These are phyloP conservation scores for Mitragyna speciosa DNA, from an alignment of 257 asterid genomes.

Conservation along the genomic window DNA sequence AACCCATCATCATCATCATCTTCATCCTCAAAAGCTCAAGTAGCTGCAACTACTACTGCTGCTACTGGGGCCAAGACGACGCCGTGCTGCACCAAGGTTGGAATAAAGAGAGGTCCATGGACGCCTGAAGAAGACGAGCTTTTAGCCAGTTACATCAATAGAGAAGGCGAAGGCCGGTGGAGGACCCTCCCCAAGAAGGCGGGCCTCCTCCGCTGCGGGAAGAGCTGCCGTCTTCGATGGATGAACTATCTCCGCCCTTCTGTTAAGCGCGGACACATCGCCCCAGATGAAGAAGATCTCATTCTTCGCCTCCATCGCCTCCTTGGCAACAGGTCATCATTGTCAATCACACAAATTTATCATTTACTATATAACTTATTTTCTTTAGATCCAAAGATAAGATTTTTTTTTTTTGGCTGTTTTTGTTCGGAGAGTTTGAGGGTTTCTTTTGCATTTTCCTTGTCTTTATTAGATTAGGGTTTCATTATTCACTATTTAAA, in stretches of 20 bases:
- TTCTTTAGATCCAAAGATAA: too few relatives aligned
- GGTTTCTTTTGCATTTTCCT: neutral
- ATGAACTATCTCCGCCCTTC: constrained; percentile 70
- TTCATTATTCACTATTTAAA: neutral
- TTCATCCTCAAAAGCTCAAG: neutral
- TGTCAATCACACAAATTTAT: neutral
- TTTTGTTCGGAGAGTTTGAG: neutral
- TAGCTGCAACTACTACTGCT: neutral
- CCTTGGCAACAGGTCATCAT: constrained; percentile 64
- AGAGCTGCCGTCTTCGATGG: constrained; percentile 55
- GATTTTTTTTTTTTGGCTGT: too few relatives aligned
- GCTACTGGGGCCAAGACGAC: neutral
- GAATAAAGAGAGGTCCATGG: constrained; percentile 47
- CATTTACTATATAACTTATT: too few relatives aligned
- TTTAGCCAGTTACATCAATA: constrained; percentile 23
- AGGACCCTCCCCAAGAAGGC: constrained; percentile 39
- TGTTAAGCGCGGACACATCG: constrained; percentile 57
- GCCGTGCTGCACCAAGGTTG: constrained; percentile 35
- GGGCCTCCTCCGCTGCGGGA: constrained; percentile 41
- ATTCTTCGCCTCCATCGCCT: constrained; percentile 85
- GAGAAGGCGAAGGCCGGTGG: constrained; percentile 46
- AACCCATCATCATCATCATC: constrained; percentile 12
- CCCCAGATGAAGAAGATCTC: constrained; percentile 75
- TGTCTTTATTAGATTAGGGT: neutral
- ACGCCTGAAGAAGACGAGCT: constrained; percentile 38